Conservation (phyloP, 129 eudicot genomes). For the Escallonia rubra region DNA sequence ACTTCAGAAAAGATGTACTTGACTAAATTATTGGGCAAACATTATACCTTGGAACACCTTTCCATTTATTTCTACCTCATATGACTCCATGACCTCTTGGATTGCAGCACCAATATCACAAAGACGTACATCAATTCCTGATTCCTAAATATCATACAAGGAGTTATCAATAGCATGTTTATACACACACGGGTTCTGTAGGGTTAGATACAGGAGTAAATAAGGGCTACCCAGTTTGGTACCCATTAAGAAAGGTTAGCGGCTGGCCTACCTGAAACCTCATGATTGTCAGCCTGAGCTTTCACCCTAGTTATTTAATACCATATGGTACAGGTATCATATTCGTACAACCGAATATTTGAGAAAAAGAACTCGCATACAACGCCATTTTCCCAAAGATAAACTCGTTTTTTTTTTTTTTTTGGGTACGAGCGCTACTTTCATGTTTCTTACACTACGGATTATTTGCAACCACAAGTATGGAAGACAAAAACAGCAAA, state of each 20-base stretch:
- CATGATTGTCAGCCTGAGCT: not conserved
- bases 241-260: no score
- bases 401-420: no score
- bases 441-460: no score
- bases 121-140: constrained; percentile 95
- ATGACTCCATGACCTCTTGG: constrained; percentile 99
- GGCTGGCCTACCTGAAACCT: no score
- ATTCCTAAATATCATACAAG: constrained; percentile 51
- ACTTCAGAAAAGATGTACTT: no score
- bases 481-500: no score
- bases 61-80: constrained; percentile 98
- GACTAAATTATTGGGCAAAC: no score
- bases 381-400: no score
- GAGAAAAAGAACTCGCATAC: no score
- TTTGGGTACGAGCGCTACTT: no score
- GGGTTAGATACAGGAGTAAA: not conserved
- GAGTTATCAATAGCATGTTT: not conserved
- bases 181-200: not conserved
- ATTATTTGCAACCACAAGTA: no score
- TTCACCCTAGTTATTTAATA: not conserved
- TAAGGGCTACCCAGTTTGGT: not conserved
- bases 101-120: constrained; percentile 98
- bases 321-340: not conserved
- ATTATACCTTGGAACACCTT: constrained; percentile 85
- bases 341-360: not conserved